Evolutionary conservation across 2,329 filamentous ascomycete genomes (phyloP), one percentile per base, ranked within the genome.

Genomic region (Dactylellina leptospora): DNA sequence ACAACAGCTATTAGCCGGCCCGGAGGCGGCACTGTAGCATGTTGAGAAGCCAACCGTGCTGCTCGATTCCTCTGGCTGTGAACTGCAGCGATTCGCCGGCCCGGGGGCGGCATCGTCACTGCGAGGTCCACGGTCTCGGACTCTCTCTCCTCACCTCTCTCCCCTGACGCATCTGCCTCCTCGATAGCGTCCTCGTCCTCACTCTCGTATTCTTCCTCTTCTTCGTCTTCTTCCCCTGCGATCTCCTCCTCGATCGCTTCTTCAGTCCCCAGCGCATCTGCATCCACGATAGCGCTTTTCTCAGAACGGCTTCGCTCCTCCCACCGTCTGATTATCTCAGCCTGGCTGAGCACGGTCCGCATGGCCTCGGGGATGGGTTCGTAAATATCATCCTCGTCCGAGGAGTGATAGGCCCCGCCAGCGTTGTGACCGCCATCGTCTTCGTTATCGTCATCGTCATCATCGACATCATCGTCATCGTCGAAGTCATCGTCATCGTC

Each of bases 101-200:
- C 36, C 4, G 8, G 8, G 18, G 36, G 36, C 13, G 36, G 36
- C 4, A 40, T 11, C 36, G 18, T 40, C 13, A 40, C 36, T 40
- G 36, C 36, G 1, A 16, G 5, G 4, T 40, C 36, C 36, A 16
- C 13, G 4, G 36, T 40, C 13, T 40, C 36, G 8, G 18, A n/a
- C 18, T 13, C 20, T 47, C 11, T n/a, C 27, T 53, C 48, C 11
- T 45, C 42, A 45, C 23, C 20, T 47, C 11, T n/a, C 27, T 53
- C 48, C 11, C 22, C 23, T 27, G 20, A 11, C 20, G 23, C 25
- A 6, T 20, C 48, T 30, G 23, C 48, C n/a, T 25, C 48, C 30
- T 18, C 25, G 30, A 62, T 28, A 45, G 76, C 81, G 80, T 79
- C 83, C 79, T 80, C 82, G 4, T 80, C 79, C 77, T 79, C 78